phyloP scores from a whole-genome alignment of 306 rosid species.

The Cucurbita maxima region DNA sequence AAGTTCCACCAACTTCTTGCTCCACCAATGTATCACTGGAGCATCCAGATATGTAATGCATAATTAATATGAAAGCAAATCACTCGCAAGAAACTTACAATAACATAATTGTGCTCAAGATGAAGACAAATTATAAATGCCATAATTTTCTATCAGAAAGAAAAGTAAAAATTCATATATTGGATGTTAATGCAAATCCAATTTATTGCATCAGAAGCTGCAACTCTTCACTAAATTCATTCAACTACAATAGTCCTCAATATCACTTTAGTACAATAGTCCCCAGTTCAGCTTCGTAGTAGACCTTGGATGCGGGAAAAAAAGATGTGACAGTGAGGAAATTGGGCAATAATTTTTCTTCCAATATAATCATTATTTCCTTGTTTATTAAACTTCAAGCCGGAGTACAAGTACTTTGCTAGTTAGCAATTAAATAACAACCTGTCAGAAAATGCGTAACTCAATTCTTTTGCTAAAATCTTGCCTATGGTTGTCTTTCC shows the following conservation, averaged over 20 bases:
- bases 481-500: conserved; percentile 97
- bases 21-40: conserved; percentile 78
- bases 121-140: neutral
- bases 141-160: neutral
- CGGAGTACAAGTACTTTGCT: neutral
- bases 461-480: conserved; percentile 59
- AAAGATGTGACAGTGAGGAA: neutral
- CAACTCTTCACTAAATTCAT: neutral
- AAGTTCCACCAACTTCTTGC: conserved; percentile 42
- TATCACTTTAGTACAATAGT: neutral
- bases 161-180: neutral
- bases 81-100: neutral
- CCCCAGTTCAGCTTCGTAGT: neutral
- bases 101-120: too few species aligned
- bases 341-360: neutral
- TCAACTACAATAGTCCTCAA: neutral
- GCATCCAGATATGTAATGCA: conserved; percentile 13
- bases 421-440: conserved; percentile 19
- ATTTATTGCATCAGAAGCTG: neutral
- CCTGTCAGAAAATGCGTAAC: conserved; percentile 74
- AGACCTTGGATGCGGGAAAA: neutral
- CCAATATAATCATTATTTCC: neutral
- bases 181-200: neutral
- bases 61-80: neutral
- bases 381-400: neutral